Base-by-base conservation (phyloP, 2,329 filamentous ascomycete species). In the Colletotrichum sp. region DNA sequence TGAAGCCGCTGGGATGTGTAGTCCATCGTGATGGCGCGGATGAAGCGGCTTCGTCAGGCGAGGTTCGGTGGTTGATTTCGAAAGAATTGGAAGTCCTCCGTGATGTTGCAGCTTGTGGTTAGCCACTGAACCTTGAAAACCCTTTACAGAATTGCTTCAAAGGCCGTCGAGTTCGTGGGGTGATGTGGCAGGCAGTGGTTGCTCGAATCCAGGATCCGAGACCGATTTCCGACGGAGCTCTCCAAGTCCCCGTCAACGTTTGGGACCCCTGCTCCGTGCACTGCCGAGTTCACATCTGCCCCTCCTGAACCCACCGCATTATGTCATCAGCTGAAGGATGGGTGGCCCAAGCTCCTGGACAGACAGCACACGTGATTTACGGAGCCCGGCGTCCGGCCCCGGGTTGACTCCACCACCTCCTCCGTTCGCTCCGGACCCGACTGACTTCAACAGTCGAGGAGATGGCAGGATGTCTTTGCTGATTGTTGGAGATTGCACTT, bases 1-100 rank as follows among this genome's bases (percentile, higher is more conserved):
- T 87, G 87, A 80, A 91, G 86, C 78, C 89, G 88, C 77, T 90
- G 87, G 81, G 90, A 87, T 79, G 91, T 88, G 86, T 92, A 90
- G 73, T 92, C 90, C 90, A 92, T 92, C 7, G 57, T 52, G 73
- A 16, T 25, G 52, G 36, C 27, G 52, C 29, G 68, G 27, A 44
- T 29, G 62, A 22, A 25, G 32, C 62, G 62, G 62, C 22, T 52
- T 52, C 44, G 44, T 52, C n/a, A 52, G 0, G 44, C 27, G 59
- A 39, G 19, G 36, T 3, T 36, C 15, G 2, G 8, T 1, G 3
- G 16, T 12, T 4, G 9, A 16, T 12, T 32, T 32, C 19, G 57
- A 6, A 5, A 22, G 9, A 32, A 22, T 2, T n/a, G 9, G 29
- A 29, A 30, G 9, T 8, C 8, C 30, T 8, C 9, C 8, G 9